phyloP scores from a whole-genome alignment of 176 grass and related monocot species.

The Elymus sibiricus region DNA sequence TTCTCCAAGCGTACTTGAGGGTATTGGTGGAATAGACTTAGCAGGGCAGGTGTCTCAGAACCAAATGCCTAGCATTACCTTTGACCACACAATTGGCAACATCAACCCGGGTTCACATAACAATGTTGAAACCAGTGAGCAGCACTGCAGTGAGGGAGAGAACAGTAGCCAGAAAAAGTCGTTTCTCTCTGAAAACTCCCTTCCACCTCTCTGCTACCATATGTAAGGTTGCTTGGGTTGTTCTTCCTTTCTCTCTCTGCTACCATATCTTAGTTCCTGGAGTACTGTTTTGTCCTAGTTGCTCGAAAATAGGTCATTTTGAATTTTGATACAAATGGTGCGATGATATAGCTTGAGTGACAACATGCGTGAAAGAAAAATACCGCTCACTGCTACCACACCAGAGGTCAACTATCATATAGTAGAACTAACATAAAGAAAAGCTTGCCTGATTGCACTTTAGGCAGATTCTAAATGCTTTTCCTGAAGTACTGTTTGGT shows the following conservation, averaged over 20 bases:
- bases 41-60: slow-evolving; percentile 27
- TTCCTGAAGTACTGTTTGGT: neutral
- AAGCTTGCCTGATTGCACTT: neutral
- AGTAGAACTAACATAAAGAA: neutral
- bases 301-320: neutral
- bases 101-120: slow-evolving; percentile 10
- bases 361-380: neutral
- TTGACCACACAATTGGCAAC: slow-evolving; percentile 37
- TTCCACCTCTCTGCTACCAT: slow-evolving; percentile 63
- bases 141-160: slow-evolving; percentile 1
- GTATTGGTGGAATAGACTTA: neutral
- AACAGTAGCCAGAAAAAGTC: slow-evolving; percentile 22
- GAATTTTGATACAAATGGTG: neutral
- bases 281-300: neutral
- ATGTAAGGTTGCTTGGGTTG: slow-evolving; percentile 25
- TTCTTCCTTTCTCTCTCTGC: neutral
- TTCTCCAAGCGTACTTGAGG: slow-evolving; percentile 24
- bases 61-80: slow-evolving; percentile 22
- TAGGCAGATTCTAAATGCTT: neutral
- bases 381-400: neutral
- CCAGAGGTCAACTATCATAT: neutral
- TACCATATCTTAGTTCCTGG: slow-evolving; percentile 12
- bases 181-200: slow-evolving; percentile 30
- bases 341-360: neutral
- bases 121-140: neutral